Evolutionary conservation across 257 asterid species (phyloP), one percentile per base, ranked within the genome.

Genomic region (Thymus quinquecostatus): DNA sequence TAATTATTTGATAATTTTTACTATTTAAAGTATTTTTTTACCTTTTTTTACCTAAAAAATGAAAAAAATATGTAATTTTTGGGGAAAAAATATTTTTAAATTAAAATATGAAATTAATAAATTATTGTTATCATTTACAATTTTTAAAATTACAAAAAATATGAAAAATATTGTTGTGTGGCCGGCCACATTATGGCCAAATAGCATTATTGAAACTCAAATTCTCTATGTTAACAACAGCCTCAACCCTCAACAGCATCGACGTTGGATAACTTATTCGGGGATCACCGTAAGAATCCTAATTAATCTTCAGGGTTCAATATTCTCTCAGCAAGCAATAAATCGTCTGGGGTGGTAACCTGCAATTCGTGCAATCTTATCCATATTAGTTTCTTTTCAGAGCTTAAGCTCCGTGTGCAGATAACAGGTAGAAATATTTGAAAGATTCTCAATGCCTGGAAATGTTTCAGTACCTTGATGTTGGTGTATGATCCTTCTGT

Each of bases 301-400:
- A 78, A 50, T 80, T 76, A 78, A 50, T 64, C 61, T 2, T 62
- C 75, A 56, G 89, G 77, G 68, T 85, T 82, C 86, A 92, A 64
- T 71, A 95, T 89, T 79, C 97, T 86, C 85, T 95, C 99, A 10
- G 99, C 98, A 66, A 95, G 94, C 75, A 95, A 82, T 69, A 95
- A 79, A 80, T 92, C 99, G 34, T 92, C 99, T 0, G 99, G 97
- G 36, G 99, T 92, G 2, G 99, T 95, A 71, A 94, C 99, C 98
- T 91, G 95, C 82, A 77, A 29, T 48, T 62, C 48, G 64, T 59
- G 77, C 51, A 65, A 33, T 13, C 75, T 28, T 1, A 29, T 66
- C 73, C 53, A 53, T 33, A 60, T 68, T 30, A 68, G 34, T 61
- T 68, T 71, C 58, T 34, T 47, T 27, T 45, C 28, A 62, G 27